Evolutionary conservation across 345 rosid species (phyloP).

Genomic region (Eucalyptus marginata): DNA sequence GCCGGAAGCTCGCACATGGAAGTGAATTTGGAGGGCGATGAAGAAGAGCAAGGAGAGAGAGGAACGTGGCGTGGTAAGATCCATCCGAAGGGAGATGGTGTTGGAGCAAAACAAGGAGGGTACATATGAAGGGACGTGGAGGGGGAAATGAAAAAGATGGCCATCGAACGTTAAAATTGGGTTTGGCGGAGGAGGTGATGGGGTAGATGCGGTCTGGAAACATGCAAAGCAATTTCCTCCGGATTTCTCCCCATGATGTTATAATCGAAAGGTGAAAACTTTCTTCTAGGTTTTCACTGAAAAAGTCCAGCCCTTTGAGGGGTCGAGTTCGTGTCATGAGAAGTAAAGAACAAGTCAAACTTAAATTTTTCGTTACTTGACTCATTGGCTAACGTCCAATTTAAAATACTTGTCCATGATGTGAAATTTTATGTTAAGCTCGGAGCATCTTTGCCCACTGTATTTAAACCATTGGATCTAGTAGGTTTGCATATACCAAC

Average conservation of each 20-base stretch:
- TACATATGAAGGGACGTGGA: background rate
- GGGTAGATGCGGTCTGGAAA: background rate
- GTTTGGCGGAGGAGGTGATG: background rate
- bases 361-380: background rate
- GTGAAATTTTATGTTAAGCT: background rate
- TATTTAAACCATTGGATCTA: background rate
- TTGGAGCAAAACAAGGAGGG: too few relatives aligned
- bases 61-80: too few relatives aligned
- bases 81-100: too few relatives aligned
- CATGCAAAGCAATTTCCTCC: background rate
- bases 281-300: fast-evolving
- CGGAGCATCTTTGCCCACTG: background rate
- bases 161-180: too few relatives aligned
- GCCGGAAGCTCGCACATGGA: too few relatives aligned
- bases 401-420: background rate
- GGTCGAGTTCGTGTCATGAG: background rate
- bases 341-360: background rate
- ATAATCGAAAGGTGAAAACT: too few relatives aligned
- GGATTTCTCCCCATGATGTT: background rate
- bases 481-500: background rate
- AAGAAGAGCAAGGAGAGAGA: too few relatives aligned
- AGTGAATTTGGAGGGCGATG: too few relatives aligned
- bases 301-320: background rate
- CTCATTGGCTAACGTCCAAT: background rate
- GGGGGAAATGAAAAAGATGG: too few relatives aligned